phyloP scores from a whole-genome alignment of 2,329 filamentous ascomycete genomes.

The Neurospora sp. region DNA sequence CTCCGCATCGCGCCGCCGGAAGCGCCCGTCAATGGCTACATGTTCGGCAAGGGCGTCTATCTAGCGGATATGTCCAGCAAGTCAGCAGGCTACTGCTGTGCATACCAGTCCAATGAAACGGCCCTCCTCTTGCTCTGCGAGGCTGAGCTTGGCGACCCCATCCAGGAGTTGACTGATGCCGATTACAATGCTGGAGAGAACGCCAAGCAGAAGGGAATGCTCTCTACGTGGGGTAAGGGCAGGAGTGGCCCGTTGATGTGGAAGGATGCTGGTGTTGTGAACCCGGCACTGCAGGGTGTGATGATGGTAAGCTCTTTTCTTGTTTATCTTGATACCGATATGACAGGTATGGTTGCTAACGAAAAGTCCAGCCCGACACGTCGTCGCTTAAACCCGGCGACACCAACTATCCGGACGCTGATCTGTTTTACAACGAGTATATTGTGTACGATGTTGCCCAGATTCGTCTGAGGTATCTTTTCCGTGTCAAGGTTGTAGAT shows the following conservation, averaged over 20 bases:
- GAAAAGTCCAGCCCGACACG: conserved; percentile 36
- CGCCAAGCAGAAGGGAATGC: conserved; percentile 48
- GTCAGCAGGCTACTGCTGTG: conserved; percentile 66
- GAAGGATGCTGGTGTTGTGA: conserved; percentile 64
- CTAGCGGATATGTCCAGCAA: conserved; percentile 79
- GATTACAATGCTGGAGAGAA: conserved; percentile 54
- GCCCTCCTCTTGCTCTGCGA: conserved; percentile 76
- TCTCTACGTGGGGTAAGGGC: conserved; percentile 64
- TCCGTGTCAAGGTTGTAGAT: conserved; percentile 48
- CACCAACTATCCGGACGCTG: conserved; percentile 35
- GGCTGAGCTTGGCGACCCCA: conserved; percentile 67
- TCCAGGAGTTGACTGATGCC: conserved; percentile 49
- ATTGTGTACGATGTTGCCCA: conserved; percentile 62
- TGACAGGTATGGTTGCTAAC: neutral
- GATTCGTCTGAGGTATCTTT: conserved; percentile 59
- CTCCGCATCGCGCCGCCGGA: conserved; percentile 82
- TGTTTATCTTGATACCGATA: neutral
- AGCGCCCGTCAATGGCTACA: conserved; percentile 70
- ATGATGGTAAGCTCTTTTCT: conserved; percentile 47
- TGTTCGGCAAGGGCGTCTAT: conserved; percentile 88
- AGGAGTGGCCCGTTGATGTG: conserved; percentile 52
- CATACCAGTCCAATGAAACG: conserved; percentile 51
- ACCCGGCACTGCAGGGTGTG: conserved; percentile 55
- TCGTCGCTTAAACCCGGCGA: conserved; percentile 31
- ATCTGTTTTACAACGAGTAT: conserved; percentile 62